These are phyloP conservation scores for Micractinium conductrix DNA, from an alignment of 139 green algal species.

Conservation along the genomic window DNA sequence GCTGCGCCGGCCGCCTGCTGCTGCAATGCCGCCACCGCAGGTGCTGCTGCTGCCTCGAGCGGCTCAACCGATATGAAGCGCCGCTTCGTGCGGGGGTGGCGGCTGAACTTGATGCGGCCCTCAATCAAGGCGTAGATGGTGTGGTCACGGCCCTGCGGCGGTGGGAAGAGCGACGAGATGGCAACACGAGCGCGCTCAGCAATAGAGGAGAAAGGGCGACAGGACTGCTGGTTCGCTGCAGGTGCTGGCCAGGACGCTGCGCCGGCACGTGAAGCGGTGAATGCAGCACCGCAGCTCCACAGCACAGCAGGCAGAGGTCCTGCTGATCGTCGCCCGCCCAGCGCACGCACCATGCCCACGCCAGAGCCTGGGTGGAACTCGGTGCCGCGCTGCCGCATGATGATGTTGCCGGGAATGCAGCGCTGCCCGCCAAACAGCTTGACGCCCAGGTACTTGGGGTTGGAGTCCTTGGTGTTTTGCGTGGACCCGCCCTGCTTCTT, in stretches of 20 bases:
- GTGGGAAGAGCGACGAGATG: not conserved
- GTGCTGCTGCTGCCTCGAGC: not conserved
- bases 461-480: conserved; percentile 84
- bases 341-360: conserved; percentile 80
- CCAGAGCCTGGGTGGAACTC: conserved; percentile 84
- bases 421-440: conserved; percentile 88
- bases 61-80: conserved; percentile 56
- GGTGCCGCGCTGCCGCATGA: conserved; percentile 93
- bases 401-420: conserved; percentile 89
- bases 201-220: not conserved
- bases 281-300: not conserved
- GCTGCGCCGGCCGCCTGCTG: not conserved
- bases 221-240: not conserved
- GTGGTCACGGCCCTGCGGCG: conserved; percentile 78
- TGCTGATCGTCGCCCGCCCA: not conserved
- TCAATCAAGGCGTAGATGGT: conserved; percentile 84
- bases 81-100: conserved; percentile 41
- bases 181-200: too few species aligned
- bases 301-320: too few species aligned
- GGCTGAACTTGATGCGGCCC: conserved; percentile 77
- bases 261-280: too few species aligned
- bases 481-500: conserved; percentile 87
- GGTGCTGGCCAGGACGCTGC: not conserved
- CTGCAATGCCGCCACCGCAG: not conserved
- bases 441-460: conserved; percentile 90